These are phyloP conservation scores for Carex myosuroides DNA, from an alignment of 176 grass and related monocot species.

Conservation along the genomic window DNA sequence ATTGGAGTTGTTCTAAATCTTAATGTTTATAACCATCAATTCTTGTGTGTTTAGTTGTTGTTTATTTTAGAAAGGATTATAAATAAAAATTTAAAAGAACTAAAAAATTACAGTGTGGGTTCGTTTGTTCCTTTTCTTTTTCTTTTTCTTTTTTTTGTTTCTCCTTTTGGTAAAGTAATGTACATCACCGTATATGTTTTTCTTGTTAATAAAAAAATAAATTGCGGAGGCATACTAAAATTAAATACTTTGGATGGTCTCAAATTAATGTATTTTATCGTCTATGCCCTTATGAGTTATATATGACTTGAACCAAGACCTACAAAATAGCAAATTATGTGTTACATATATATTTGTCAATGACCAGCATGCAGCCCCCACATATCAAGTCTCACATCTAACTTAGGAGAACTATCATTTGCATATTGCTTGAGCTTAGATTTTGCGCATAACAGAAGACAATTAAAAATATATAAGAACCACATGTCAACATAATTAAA, in stretches of 20 bases:
- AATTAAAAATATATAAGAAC: background rate
- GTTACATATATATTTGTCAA: background rate
- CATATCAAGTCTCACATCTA: background rate
- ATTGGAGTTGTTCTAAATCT: slow-evolving; percentile 36
- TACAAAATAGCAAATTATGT: background rate
- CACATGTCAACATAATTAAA: background rate
- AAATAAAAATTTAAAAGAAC: background rate
- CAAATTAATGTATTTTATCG: too few species aligned
- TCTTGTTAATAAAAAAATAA: slow-evolving; percentile 12
- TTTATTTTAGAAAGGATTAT: slow-evolving; percentile 18
- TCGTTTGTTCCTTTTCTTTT: background rate
- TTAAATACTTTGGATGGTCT: background rate
- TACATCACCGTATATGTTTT: slow-evolving; percentile 5
- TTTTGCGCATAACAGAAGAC: background rate
- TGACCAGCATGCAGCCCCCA: background rate
- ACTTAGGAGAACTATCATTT: slow-evolving; percentile 12
- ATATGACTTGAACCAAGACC: background rate
- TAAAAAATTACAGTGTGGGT: background rate
- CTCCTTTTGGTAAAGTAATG: background rate
- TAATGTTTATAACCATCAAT: background rate
- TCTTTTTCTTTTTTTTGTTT: background rate
- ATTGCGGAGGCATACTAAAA: background rate
- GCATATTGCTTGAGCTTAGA: slow-evolving; percentile 1
- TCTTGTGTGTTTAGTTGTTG: slow-evolving; percentile 11
- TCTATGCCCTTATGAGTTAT: too few species aligned